Base-by-base conservation (phyloP, 2,329 filamentous ascomycete genomes). In the Seiridium cupressi region DNA sequence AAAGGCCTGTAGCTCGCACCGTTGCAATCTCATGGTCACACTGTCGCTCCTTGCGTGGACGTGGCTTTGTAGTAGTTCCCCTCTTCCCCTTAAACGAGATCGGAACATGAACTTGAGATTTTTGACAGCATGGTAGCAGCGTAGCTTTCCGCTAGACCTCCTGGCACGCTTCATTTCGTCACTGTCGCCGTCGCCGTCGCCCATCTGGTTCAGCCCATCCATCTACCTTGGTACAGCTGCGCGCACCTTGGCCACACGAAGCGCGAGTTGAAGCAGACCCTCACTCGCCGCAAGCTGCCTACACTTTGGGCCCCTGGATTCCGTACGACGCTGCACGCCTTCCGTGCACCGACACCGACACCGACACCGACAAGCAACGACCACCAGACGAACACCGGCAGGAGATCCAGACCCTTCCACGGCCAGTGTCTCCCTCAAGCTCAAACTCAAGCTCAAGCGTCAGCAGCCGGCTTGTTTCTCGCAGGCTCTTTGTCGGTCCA, bases 11-110 rank as follows among this genome's bases (percentile, higher is more conserved):
- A 35, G 13, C 4, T 35, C 9, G 34, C 49, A 53, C 49, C 32
- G 49, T 53, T 34, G 13, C 7, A 10, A n/a, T 32, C 34, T 11
- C 32, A 8, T n/a, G 32, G 11, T 53, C 34, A 18, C 49, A 53
- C 49, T 53, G 49, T 53, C 32, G 11, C 49, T 40, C 49, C 49
- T 35, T 9, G 49, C 31, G 35, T 42, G 38, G 38, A 7, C 13
- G 7, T 13, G 7, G 49, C 34, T 34, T 35, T 53, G 49, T 35
- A 18, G 49, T 35, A 38, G 49, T 53, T 53, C 49, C 49, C 49
- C 49, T 53, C 49, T 53, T 53, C 49, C 49, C 49, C 49, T 53
- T 53, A 53, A 53, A 53, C 49, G 35, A 38, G 49, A 53, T 38
- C 35, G 32, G 49, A 34, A 35, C 49, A 35, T 53, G 32, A 18